A percentile compares a stretch with the other conserved stretches of the same genome.
Conservation (phyloP, 495 filamentous ascomycete genomes). For the Penicillium diatomitis region DNA sequence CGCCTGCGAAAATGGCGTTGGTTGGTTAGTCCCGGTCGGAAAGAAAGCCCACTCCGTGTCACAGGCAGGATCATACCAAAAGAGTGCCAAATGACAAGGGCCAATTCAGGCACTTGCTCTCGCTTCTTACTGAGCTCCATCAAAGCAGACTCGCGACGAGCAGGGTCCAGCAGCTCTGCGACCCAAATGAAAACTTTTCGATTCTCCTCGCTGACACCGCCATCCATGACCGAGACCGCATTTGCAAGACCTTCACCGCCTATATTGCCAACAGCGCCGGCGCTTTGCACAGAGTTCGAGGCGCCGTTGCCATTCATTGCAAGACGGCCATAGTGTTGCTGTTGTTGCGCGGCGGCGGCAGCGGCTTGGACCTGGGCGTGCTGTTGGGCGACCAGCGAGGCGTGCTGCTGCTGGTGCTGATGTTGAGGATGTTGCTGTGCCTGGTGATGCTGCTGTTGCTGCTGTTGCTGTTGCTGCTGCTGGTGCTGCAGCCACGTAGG, state of each 20-base stretch:
- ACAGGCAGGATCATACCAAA: slow-evolving; percentile 59
- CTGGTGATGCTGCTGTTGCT: slow-evolving; percentile 53
- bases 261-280: slow-evolving; percentile 33
- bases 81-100: slow-evolving; percentile 96
- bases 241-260: slow-evolving; percentile 43
- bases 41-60: slow-evolving; percentile 2
- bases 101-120: slow-evolving; percentile 94
- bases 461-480: slow-evolving; percentile 51
- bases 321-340: slow-evolving; percentile 74
- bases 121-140: slow-evolving; percentile 98
- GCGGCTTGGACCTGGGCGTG: slow-evolving; percentile 53
- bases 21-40: slow-evolving; percentile 17
- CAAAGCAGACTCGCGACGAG: slow-evolving; percentile 78
- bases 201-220: slow-evolving; percentile 76
- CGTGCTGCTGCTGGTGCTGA: slow-evolving; percentile 41
- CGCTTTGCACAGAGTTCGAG: slow-evolving; percentile 28
- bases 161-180: slow-evolving; percentile 80
- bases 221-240: slow-evolving; percentile 44
- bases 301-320: slow-evolving; percentile 49
- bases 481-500: slow-evolving; percentile 68
- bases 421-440: slow-evolving; percentile 45
- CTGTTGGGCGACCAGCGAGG: slow-evolving; percentile 41
- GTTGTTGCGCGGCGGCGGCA: slow-evolving; percentile 59
- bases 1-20: slow-evolving; percentile 48
- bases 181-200: slow-evolving; percentile 87